Base-by-base conservation (phyloP, 257 asterid species). In the Linderniella brevidens region DNA sequence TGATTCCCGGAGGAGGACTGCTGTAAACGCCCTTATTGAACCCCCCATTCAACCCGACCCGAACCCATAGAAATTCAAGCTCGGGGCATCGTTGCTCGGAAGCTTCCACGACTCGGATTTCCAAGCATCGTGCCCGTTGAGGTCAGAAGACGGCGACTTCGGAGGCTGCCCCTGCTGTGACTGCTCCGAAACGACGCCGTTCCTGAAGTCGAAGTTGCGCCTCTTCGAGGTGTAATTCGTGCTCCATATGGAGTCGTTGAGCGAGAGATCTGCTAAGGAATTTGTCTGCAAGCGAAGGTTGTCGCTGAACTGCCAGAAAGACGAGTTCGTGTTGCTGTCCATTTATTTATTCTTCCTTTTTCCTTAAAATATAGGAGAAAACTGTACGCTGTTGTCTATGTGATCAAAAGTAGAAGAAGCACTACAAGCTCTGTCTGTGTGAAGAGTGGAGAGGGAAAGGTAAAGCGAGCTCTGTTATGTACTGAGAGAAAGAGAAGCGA, bases 181-280 rank as follows among this genome's bases (percentile, higher is more conserved):
- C 64, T 20, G 58, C 44, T 11, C 45, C 62, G 32, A 25, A 25
- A 25, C 32, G 32, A 50, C 38, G 86, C 79, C 52, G 55, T 9
- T 0, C 52, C 42, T 0, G 46, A 39, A 29, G 76, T 60, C 87
- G 6, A 82, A 72, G 13, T 75, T 64, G 32, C 83, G 77, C 64
- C 74, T 80, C 44, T 78, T 46, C 3, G 77, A 49, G 0, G 66
- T 58, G 67, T 74, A 75, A 19, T 73, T 79, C 14, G 59, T 67
- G 77, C 96, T 82, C 99, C 99, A 90, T 54, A 90, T 90, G 1
- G 96, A 85, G 51, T 90, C 99, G 41, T 82, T 85, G 29, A 90
- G 64, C 4, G 94, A 82, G 8, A 90, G 79, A 67, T 72, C 68
- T 2, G 82, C 66, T 10, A 88, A 63, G 13, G 18, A 71, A 64